These are phyloP conservation scores for Tardiomyces depauwii DNA, from an alignment of 1,139 yeast genomes.

Conservation along the genomic window DNA sequence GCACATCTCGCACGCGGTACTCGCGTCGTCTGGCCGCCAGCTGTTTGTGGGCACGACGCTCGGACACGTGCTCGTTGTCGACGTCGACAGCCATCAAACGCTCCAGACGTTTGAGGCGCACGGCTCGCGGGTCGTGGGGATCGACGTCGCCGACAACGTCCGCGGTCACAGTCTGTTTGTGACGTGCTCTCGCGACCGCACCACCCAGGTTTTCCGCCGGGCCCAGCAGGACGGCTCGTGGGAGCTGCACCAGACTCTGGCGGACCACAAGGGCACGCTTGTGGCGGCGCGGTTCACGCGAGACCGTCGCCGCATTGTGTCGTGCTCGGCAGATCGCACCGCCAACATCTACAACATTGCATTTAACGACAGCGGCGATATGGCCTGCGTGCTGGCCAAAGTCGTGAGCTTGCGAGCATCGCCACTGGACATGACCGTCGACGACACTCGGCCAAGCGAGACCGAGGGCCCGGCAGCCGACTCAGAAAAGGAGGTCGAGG, in stretches of 20 bases:
- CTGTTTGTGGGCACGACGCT: conserved; percentile 13
- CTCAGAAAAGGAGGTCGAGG: neutral
- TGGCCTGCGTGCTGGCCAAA: conserved; percentile 27
- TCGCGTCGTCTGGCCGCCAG: neutral
- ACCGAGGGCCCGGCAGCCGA: neutral
- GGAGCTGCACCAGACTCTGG: conserved; percentile 46
- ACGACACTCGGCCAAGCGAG: conserved; percentile 1
- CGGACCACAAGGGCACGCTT: conserved; percentile 47
- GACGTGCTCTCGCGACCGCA: conserved; percentile 44
- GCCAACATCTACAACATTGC: conserved; percentile 39
- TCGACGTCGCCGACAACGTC: conserved; percentile 9
- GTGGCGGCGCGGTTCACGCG: conserved; percentile 26
- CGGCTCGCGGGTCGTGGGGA: conserved; percentile 17
- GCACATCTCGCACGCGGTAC: neutral
- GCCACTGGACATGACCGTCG: conserved; percentile 16
- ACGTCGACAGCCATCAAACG: conserved; percentile 1
- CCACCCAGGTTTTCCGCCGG: conserved; percentile 41
- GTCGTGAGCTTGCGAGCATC: conserved; percentile 40
- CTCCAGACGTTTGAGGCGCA: conserved; percentile 16
- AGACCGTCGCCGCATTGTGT: conserved; percentile 30
- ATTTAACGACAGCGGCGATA: conserved; percentile 8
- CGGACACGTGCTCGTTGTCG: conserved; percentile 11
- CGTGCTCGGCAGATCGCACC: conserved; percentile 50
- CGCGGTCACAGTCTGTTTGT: conserved; percentile 9
- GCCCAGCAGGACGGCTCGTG: conserved; percentile 21